Evolutionary conservation across 371 early-diverging fungal genomes (phyloP), one percentile per base, ranked within the genome.

Genomic region (Lichtheimia ornata): DNA sequence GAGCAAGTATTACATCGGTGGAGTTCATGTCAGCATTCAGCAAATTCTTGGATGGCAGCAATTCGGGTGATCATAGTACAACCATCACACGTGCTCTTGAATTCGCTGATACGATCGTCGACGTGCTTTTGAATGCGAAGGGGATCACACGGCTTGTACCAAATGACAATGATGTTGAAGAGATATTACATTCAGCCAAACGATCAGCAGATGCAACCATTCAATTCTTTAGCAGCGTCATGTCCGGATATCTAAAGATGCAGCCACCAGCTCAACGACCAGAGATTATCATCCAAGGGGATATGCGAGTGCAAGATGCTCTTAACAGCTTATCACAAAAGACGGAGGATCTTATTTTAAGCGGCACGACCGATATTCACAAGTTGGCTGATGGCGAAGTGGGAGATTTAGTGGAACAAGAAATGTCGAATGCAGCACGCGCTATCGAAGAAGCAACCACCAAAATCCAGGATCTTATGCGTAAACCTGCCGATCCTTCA

Each of bases 361-460:
- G 88, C 50, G 90, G 89, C 27, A 81, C 83, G n/a, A 72, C 81
- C 14, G 71, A 89, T 59, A 77, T 93, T 22, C 91, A 90, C 50
- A 82, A 86, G 57, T 70, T 76, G 64, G 82, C 73, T 17, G 89
- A 88, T 61, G 90, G 86, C n/a, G 96, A 97, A 71, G 73, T 98
- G 24, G 93, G 91, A 14, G 93, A 94, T 64, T 75, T 92, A 52
- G 97, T 98, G 41, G 98, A 97, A 66, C 80, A 88, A 61, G 95
- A 94, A 74, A 96, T 98, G 98, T 77, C 86, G 44, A 85, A 88
- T 47, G 98, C 97, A 4, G 95, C 96, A 9, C 79, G 87, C 43
- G 93, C 93, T 3, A 97, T 98, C 67, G 94, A 95, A 70, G 94
- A 91, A 50, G 98, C 98, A 5, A 87, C 94, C 4, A 81, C 83